These are phyloP conservation scores for Aureoboletus auriporus DNA, from an alignment of 768 basidiomycete species.

Conservation along the genomic window DNA sequence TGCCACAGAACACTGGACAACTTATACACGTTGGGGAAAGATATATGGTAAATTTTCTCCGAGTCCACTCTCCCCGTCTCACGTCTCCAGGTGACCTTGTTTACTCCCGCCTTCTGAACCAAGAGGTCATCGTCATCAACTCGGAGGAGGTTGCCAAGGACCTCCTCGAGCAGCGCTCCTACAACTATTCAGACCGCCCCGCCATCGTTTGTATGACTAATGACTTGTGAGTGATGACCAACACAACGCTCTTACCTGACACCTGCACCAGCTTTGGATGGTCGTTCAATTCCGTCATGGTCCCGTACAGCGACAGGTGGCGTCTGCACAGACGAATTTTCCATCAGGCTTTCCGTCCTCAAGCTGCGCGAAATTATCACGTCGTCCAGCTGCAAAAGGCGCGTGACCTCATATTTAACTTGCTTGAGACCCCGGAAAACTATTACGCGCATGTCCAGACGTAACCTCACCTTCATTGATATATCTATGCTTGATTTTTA, in stretches of 20 bases:
- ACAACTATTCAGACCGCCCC: constrained; percentile 44
- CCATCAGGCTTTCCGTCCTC: constrained; percentile 24
- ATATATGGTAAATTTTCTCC: constrained; percentile 25
- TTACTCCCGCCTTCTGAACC: constrained; percentile 34
- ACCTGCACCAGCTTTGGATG: constrained; percentile 22
- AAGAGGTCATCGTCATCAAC: constrained; percentile 37
- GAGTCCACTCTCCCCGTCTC: background rate
- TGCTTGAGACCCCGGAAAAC: constrained; percentile 18
- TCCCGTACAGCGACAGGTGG: constrained; percentile 26
- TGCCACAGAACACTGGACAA: constrained; percentile 26
- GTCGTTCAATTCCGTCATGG: constrained; percentile 27
- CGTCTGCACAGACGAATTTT: constrained; percentile 27
- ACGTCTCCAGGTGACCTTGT: constrained; percentile 32
- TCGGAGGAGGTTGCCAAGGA: constrained; percentile 37
- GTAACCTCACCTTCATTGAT: constrained; percentile 7
- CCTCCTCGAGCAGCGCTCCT: constrained; percentile 42
- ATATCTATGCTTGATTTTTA: background rate
- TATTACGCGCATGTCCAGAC: constrained; percentile 22
- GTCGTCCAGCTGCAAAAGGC: constrained; percentile 23
- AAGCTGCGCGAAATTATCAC: constrained; percentile 18
- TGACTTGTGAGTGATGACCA: constrained; percentile 21
- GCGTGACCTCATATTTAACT: constrained; percentile 21
- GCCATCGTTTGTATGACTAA: constrained; percentile 23
- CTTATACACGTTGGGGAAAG: constrained; percentile 30
- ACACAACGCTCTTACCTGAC: background rate